Evolutionary conservation across 2,329 filamentous ascomycete species (phyloP).

Genomic region (Fusarium tupiense): DNA sequence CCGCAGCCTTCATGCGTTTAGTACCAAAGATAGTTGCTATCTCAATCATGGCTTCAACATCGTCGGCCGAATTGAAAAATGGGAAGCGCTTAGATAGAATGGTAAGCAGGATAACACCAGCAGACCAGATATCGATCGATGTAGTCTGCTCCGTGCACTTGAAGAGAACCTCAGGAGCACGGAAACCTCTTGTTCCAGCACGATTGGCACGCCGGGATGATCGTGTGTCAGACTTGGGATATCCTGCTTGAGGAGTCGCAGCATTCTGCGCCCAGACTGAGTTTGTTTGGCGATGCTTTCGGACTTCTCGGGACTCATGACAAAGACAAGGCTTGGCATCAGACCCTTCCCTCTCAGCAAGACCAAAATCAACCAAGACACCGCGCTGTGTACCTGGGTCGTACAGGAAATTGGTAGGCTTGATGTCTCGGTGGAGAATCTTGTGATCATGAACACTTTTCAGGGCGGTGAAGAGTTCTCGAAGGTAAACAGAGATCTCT

Average conservation of each 20-base stretch:
- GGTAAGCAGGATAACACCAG: slow-evolving; percentile 95
- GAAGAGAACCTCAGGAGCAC: slow-evolving; percentile 94
- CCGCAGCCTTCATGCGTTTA: slow-evolving; percentile 83
- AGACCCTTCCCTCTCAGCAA: slow-evolving; percentile 84
- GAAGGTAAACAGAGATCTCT: slow-evolving; percentile 91
- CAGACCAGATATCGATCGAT: slow-evolving; percentile 96
- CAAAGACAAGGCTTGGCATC: slow-evolving; percentile 87
- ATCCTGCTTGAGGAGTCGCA: slow-evolving; percentile 68
- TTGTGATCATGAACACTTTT: slow-evolving; percentile 82
- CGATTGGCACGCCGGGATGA: slow-evolving; percentile 91
- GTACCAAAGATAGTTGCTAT: slow-evolving; percentile 94
- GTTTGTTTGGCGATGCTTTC: slow-evolving; percentile 67
- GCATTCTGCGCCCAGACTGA: slow-evolving; percentile 66
- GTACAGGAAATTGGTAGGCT: slow-evolving; percentile 97
- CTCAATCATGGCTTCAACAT: slow-evolving; percentile 97
- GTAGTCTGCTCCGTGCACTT: slow-evolving; percentile 97
- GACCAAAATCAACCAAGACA: slow-evolving; percentile 98
- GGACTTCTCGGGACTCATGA: slow-evolving; percentile 69
- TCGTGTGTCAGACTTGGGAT: slow-evolving; percentile 89
- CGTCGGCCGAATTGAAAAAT: slow-evolving; percentile 98
- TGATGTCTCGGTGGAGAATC: slow-evolving; percentile 95
- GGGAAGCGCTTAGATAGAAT: slow-evolving; percentile 92
- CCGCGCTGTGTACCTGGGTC: slow-evolving; percentile 82
- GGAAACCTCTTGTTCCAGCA: slow-evolving; percentile 93
- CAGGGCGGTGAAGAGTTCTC: slow-evolving; percentile 86